A percentile compares a stretch with the other conserved stretches of the same genome.
Evolutionary conservation across 176 grass and related monocot genomes (phyloP).

Genomic region (Juncus inflexus): DNA sequence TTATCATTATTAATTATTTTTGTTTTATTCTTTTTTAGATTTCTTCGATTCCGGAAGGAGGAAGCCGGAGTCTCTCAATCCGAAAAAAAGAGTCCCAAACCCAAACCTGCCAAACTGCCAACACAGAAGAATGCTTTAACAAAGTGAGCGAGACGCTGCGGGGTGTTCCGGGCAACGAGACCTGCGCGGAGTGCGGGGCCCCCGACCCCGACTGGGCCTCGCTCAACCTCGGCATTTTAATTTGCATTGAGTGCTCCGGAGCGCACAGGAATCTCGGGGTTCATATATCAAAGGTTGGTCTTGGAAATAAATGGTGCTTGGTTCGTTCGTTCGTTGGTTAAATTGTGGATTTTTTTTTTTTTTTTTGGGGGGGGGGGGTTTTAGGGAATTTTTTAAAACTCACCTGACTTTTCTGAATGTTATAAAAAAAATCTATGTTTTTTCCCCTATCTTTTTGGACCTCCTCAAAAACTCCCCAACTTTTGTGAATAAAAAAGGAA

Average conservation of each 20-base stretch:
- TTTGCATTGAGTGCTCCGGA: conserved; percentile 98
- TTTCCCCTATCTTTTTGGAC: too few species aligned
- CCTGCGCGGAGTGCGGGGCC: conserved; percentile 84
- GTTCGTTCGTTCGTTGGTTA: too few species aligned
- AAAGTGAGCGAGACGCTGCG: conserved; percentile 48
- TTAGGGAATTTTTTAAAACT: background rate
- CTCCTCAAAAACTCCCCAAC: too few species aligned
- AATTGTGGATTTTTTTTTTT: conserved; percentile 15
- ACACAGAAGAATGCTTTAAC: conserved; percentile 26
- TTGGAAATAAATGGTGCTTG: background rate
- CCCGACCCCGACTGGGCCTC: conserved; percentile 96
- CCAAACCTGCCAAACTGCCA: background rate
- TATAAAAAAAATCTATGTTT: background rate
- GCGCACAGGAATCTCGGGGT: conserved; percentile 97
- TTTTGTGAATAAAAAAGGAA: conserved; percentile 18
- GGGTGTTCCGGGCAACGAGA: conserved; percentile 70
- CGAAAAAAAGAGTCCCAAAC: too few species aligned
- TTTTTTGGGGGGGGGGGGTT: too few species aligned
- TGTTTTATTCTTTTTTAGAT: background rate
- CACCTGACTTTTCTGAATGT: background rate
- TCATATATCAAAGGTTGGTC: conserved; percentile 93
- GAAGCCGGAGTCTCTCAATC: conserved; percentile 1
- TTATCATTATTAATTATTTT: too few species aligned
- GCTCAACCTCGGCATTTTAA: conserved; percentile 85
- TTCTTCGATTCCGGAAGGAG: conserved; percentile 12